Evolutionary conservation across 2,329 filamentous ascomycete genomes (phyloP).

Genomic region (Pyricularia grisea): DNA sequence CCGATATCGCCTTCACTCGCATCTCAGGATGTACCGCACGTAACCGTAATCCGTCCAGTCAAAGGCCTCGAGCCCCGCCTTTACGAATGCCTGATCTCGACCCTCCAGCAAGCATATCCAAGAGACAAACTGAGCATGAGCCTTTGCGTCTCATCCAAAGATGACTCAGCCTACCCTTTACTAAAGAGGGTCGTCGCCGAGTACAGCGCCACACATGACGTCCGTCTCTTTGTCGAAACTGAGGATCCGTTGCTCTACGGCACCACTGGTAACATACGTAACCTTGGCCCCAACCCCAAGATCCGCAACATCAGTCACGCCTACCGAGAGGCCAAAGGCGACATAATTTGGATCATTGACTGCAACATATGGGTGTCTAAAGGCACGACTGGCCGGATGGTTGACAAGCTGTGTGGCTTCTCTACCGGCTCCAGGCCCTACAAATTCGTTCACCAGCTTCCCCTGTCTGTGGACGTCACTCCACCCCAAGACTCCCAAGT

Average conservation of each 20-base stretch:
- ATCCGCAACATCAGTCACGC: constrained; percentile 92
- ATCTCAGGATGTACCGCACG: constrained; percentile 53
- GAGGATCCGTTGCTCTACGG: constrained; percentile 65
- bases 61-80: constrained; percentile 86
- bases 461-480: constrained; percentile 69
- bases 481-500: constrained; percentile 19
- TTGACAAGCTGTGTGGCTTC: constrained; percentile 73
- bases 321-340: constrained; percentile 78
- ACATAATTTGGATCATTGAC: constrained; percentile 90
- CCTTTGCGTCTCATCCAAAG: constrained; percentile 68
- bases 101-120: constrained; percentile 33
- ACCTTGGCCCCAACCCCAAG: constrained; percentile 93
- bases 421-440: constrained; percentile 40
- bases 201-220: constrained; percentile 58
- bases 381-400: constrained; percentile 77
- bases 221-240: constrained; percentile 67
- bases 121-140: constrained; percentile 64
- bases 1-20: constrained; percentile 41
- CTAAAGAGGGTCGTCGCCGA: constrained; percentile 63
- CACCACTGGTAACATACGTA: constrained; percentile 35
- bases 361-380: constrained; percentile 90
- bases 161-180: constrained; percentile 69
- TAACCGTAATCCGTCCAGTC: constrained; percentile 87
- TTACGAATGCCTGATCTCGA: constrained; percentile 60
- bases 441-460: constrained; percentile 94